Evolutionary conservation across 768 basidiomycete species (phyloP).

Genomic region (Clitopilus passeckerianus): DNA sequence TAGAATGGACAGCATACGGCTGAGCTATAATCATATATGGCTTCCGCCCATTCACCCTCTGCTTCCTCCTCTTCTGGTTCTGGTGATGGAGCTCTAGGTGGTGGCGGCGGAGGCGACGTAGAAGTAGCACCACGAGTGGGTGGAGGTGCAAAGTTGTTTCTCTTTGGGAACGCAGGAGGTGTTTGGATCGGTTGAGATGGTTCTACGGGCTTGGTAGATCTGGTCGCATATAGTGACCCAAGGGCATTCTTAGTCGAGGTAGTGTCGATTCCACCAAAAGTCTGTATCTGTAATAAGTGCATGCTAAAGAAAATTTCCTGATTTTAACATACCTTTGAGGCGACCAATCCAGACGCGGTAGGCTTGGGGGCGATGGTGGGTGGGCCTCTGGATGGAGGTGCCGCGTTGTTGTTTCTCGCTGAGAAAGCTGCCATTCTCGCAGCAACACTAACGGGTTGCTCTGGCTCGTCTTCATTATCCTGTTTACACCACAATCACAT

Average conservation of each 20-base stretch:
- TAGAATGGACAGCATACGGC: slow-evolving; percentile 29
- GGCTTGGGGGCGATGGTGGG: not conserved
- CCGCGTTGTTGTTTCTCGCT: not conserved
- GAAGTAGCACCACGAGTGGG: slow-evolving; percentile 9
- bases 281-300: not conserved
- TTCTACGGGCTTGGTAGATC: slow-evolving; percentile 2
- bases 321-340: not conserved
- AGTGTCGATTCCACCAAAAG: not conserved
- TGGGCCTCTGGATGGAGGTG: not conserved
- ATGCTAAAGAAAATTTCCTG: no score
- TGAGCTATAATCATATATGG: slow-evolving; percentile 69
- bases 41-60: slow-evolving; percentile 74
- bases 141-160: slow-evolving; percentile 24
- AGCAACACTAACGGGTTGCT: slow-evolving; percentile 29
- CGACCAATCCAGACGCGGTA: not conserved
- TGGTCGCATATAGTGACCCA: not conserved
- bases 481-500: no score
- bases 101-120: slow-evolving; percentile 16
- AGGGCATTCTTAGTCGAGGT: not conserved
- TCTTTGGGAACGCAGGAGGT: slow-evolving; percentile 40
- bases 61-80: slow-evolving; percentile 27
- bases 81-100: slow-evolving; percentile 19
- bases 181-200: slow-evolving; percentile 21
- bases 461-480: slow-evolving; percentile 25
- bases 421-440: slow-evolving; percentile 30